A percentile compares a stretch with the other conserved stretches of the same genome.
Evolutionary conservation across 2,329 filamentous ascomycete species (phyloP).

Genomic region (Zasmidium cellare): DNA sequence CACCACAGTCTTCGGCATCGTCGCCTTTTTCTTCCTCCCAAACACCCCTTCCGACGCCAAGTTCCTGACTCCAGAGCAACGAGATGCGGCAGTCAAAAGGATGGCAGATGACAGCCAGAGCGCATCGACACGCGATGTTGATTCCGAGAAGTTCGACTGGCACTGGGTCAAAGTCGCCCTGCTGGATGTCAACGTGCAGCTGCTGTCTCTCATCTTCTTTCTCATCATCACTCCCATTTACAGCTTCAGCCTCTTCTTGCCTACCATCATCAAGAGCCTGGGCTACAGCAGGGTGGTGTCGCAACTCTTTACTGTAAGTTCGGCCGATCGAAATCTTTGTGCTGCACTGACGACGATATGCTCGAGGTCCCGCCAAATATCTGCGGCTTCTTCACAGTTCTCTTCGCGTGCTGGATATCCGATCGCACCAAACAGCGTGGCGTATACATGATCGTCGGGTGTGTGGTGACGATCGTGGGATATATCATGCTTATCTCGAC

Average conservation of each 20-base stretch:
- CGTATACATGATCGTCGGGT: conserved; percentile 29
- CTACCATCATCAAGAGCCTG: conserved; percentile 44
- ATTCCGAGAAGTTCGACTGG: conserved; percentile 34
- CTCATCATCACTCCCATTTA: conserved; percentile 37
- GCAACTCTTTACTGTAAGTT: conserved; percentile 35
- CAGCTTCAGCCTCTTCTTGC: conserved; percentile 47
- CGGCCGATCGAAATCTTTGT: no score
- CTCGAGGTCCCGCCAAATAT: conserved; percentile 35
- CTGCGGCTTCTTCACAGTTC: conserved; percentile 27
- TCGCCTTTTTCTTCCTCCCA: conserved; percentile 56
- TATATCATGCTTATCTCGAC: conserved; percentile 40
- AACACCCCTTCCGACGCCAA: conserved; percentile 51
- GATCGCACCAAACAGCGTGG: conserved; percentile 33
- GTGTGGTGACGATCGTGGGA: conserved; percentile 32
- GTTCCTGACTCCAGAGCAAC: conserved; percentile 34
- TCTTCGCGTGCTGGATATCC: conserved; percentile 23
- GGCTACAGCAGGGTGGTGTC: conserved; percentile 42
- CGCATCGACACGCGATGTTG: conserved; percentile 21
- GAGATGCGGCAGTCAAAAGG: conserved; percentile 27
- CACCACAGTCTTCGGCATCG: conserved; percentile 53
- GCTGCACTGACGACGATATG: not conserved
- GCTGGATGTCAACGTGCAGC: conserved; percentile 32
- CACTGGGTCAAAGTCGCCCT: conserved; percentile 29
- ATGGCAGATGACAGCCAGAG: conserved; percentile 33
- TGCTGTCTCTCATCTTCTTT: conserved; percentile 33